These are phyloP conservation scores for Sorghum bicolor DNA, from an alignment of 176 grass and related monocot species.

Conservation along the genomic window DNA sequence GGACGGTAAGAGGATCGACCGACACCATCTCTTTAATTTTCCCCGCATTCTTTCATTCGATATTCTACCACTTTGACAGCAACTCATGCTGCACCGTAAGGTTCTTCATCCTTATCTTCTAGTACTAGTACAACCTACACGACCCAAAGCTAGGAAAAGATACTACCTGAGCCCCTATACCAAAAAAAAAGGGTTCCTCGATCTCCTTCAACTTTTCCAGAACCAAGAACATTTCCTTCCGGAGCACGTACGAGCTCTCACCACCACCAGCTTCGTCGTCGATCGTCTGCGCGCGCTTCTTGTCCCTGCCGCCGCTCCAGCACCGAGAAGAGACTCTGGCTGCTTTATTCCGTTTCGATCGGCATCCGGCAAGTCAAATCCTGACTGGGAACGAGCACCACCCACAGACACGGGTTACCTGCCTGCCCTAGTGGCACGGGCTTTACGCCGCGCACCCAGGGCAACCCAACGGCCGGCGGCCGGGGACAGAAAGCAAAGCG, in stretches of 20 bases:
- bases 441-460: background rate
- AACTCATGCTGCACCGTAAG: background rate
- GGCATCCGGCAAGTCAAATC: background rate
- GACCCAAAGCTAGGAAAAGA: background rate
- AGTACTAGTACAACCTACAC: background rate
- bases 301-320: background rate
- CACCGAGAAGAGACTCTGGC: background rate
- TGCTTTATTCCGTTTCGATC: background rate
- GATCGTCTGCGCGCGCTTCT: background rate
- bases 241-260: background rate
- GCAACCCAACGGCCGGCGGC: constrained; percentile 5
- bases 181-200: background rate
- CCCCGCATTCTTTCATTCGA: background rate
- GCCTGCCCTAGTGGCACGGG: background rate
- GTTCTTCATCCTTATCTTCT: constrained; percentile 39
- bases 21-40: background rate
- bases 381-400: constrained; percentile 15
- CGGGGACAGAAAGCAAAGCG: constrained; percentile 14
- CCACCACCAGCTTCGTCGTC: background rate
- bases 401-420: background rate
- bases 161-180: too few relatives aligned
- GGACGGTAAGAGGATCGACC: background rate
- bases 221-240: background rate
- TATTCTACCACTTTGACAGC: constrained; percentile 28
- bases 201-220: background rate